Base-by-base conservation (phyloP, 768 basidiomycete genomes). In the Crucibulum laeve region DNA sequence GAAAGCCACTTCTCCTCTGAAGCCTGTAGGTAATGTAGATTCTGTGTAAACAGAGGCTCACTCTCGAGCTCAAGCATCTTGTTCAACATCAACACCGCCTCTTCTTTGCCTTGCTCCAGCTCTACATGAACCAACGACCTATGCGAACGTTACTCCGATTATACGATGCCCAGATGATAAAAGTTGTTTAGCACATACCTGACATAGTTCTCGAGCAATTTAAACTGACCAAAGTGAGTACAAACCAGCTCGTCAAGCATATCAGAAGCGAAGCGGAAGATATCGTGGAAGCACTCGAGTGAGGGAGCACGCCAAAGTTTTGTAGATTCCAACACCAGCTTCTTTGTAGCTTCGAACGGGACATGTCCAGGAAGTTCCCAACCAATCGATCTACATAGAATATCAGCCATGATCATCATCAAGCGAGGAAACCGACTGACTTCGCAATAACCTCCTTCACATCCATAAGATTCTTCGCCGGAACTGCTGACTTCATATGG, bases 11-110 rank as follows among this genome's bases (percentile, higher is more conserved):
- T 32, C 0, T 24, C 36, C 24, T 50, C 43, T 34, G 61, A 53
- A 2, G 42, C 44, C 1, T 34, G 28, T 5, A 54, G 47, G 5
- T 47, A 48, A 4, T 57, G 55, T 1, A 37, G 45, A 26, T 65
- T 63, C 23, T 60, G 63, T 0, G 62, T 76, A 42, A 63, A 76
- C 5, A 56, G 47, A 0, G 73, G 73, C 4, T 49, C 24, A 1
- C 26, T 46, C 54, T 80, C 79, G 2, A 75, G 47, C 3, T 49
- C 42, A 6, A 74, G 50, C 2, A 68, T 53, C 35, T 67, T 61
- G n/a, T 49, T 52, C 11, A 79, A 42, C 5, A 54, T 53, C 1
- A 17, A 5, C 0, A 47, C 44, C 2, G 67, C 55, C 4, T 42
- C 50, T 1, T 26, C 46, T 28, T 60, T 61, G 42, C 54, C 52